Percentiles rank a stretch among this genome's conserved stretches.
Conservation (phyloP, 495 filamentous ascomycete genomes). For the Alectoria sarmentosa region DNA sequence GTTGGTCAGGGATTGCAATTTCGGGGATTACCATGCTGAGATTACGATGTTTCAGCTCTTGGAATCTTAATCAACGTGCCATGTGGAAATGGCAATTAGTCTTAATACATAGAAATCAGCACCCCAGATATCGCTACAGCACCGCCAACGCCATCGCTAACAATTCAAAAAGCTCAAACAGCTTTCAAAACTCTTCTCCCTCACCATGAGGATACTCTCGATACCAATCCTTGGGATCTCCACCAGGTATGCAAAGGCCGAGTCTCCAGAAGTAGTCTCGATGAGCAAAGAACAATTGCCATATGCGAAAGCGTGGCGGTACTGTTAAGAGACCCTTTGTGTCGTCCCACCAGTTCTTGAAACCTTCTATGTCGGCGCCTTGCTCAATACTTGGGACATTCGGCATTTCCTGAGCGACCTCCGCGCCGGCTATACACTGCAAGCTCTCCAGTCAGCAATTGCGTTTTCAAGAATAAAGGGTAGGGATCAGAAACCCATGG, state of each 20-base stretch:
- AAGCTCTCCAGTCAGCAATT: too few relatives aligned
- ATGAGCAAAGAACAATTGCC: conserved; percentile 92
- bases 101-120: neutral
- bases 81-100: neutral
- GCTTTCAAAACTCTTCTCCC: neutral
- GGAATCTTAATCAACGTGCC: neutral
- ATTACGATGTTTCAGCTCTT: neutral
- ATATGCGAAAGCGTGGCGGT: conserved; percentile 61
- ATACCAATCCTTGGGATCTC: conserved; percentile 63
- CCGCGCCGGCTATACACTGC: conserved; percentile 64
- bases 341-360: conserved; percentile 22
- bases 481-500: too few relatives aligned
- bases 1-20: neutral
- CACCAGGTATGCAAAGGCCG: conserved; percentile 82
- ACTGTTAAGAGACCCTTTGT: conserved; percentile 38
- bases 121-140: conserved; percentile 1
- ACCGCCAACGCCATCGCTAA: conserved; percentile 19
- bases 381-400: conserved; percentile 24
- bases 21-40: neutral
- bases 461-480: too few relatives aligned
- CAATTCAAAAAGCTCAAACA: neutral
- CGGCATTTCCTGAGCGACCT: conserved; percentile 21
- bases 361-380: conserved; percentile 24
- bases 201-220: conserved; percentile 33
- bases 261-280: conserved; percentile 94